phyloP scores from a whole-genome alignment of 78 protist genomes.

The Monosiga brevicollis region DNA sequence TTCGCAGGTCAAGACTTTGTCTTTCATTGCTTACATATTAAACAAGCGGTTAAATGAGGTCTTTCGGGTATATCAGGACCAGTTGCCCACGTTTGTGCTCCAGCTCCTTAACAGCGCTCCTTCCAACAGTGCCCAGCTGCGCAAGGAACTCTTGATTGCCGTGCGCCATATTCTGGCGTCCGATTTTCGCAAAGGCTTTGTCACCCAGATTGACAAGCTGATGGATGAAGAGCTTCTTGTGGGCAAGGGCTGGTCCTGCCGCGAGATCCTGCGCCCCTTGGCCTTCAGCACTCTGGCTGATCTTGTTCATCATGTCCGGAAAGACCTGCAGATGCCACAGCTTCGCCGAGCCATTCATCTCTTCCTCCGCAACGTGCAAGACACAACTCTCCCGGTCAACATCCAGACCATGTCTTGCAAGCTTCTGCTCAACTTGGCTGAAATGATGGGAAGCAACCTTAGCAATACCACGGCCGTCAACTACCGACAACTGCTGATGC shows the following conservation, averaged over 20 bases:
- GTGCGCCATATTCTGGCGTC: constrained; percentile 75
- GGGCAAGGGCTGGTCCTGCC: constrained; percentile 29
- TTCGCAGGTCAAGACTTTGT: constrained; percentile 84
- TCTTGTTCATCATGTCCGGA: constrained; percentile 71
- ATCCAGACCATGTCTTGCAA: constrained; percentile 76
- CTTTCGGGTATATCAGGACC: constrained; percentile 39
- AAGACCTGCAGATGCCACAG: constrained; percentile 43
- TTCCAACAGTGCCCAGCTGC: constrained; percentile 45
- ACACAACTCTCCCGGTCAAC: constrained; percentile 54
- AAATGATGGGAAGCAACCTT: constrained; percentile 43
- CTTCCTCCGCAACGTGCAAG: constrained; percentile 70
- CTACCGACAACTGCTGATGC: constrained; percentile 7
- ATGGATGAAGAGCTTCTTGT: constrained; percentile 51
- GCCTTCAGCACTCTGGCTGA: constrained; percentile 83
- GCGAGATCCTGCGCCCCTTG: constrained; percentile 66
- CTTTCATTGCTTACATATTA: constrained; percentile 77
- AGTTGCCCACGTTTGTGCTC: constrained; percentile 65
- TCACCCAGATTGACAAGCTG: constrained; percentile 58
- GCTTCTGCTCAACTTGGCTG: constrained; percentile 75
- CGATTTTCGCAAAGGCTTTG: constrained; percentile 70
- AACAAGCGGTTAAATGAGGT: constrained; percentile 39
- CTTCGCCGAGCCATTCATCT: constrained; percentile 51
- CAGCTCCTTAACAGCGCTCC: constrained; percentile 66
- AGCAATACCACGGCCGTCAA: constrained; percentile 8
- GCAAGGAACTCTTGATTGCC: constrained; percentile 77